Base-by-base conservation (phyloP, 2,329 filamentous ascomycete species). In the Colletotrichum tropicale region DNA sequence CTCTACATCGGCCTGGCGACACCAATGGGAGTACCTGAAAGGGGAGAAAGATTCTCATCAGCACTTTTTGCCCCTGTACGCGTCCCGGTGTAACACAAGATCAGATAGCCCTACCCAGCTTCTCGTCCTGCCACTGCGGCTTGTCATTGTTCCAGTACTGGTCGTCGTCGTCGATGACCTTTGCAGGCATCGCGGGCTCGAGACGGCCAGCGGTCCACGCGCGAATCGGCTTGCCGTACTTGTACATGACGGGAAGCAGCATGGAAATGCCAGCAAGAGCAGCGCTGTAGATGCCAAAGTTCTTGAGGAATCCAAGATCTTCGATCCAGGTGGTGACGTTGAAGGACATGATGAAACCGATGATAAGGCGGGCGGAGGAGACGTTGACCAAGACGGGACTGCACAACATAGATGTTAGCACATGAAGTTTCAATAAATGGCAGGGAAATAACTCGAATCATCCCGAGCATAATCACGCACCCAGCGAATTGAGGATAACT, bases 381-480 rank as follows among this genome's bases (percentile, higher is more conserved):
- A 84, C 82, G 70, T 84, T 84, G 30, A 82, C 83, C 30, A 85
- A 79, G 7, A 83, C 82, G 8, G 83, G 81, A 4, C 83, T 83
- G 5, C 58, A 8, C 9, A 12, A 26, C 6, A 58, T 6, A 28
- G 5, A 8, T 38, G 61, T 77, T 69, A 76, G 70, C 32, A 30
- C 12, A 48, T 6, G 3, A 5, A 13, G 6, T 18, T 28, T 43
- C 24, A 21, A 15, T 2, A 7, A 6, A 4, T 3, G 8, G 21
- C 5, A 24, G 32, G 18, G 55, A 8, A 55, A 18, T 10, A 16
- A 15, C 15, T 30, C 6, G n/a, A 70, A 30, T 12, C 15, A 4
- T 38, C 13, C 16, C 28, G 8, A 26, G 32, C 15, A 58, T 18
- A 2, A 28, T 26, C 26, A 77, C 76, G 30, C 55, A 77, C 76